Base-by-base conservation (phyloP, 1,284 basidiomycete genomes). In the Boletus hoseneyae region DNA sequence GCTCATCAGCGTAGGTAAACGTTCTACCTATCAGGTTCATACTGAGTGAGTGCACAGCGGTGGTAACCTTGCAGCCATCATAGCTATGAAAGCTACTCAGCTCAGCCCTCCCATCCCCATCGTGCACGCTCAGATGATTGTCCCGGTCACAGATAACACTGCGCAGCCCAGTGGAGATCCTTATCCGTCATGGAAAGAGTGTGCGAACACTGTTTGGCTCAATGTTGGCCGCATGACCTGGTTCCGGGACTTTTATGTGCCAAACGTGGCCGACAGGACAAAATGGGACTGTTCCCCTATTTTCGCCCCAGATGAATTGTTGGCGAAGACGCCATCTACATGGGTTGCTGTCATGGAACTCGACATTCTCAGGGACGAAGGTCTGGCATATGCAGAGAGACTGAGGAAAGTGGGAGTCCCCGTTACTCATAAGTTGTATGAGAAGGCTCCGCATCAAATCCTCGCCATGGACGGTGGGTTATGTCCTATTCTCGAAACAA, bases 301-400 rank as follows among this genome's bases (percentile, higher is more conserved):
- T 27, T 74, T 76, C 54, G 78, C 76, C 15, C 72, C 77, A 4
- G 72, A 75, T n/a, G 71, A 73, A 42, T 57, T 67, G 18, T 71
- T 80, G 57, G 62, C 60, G 47, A 70, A 64, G 48, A 60, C 70
- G 13, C 73, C 77, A 21, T 63, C 68, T 15, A 72, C 76, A n/a
- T 79, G 73, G 70, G 68, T 81, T 27, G 74, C 67, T 11, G 71
- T 80, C 27, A 71, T 72, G 38, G 80, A 80, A 57, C 67, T 78
- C 10, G 80, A 82, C 53, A 72, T 80, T 42, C 68, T 82, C 47
- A 67, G 75, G 48, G 77, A 77, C 38, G 79, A 82, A 56, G 80
- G 77, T 6, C 66, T 78, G 23, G 73, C 72, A 3, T 82, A 79
- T 48, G 76, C 68, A 6, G 70, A 76, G 45, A 77, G 74, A 62